A percentile compares a stretch with the other conserved stretches of the same genome.
Conservation (phyloP, 305 asterid genomes). For the Nicotiana rustica region DNA sequence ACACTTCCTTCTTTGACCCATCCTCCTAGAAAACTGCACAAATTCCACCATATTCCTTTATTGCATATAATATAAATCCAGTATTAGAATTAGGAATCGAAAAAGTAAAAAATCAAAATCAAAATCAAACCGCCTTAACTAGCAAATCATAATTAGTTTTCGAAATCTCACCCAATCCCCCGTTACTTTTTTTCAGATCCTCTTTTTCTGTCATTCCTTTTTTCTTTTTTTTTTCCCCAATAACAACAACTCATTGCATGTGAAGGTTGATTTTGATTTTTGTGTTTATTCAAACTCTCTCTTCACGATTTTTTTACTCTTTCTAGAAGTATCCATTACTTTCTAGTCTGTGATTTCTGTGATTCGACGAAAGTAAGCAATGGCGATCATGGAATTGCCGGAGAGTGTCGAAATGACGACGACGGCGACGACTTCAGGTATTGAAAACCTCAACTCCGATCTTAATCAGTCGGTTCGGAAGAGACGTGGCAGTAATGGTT, state of each 20-base stretch:
- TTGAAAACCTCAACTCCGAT: background rate
- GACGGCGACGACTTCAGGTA: background rate
- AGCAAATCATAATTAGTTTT: background rate
- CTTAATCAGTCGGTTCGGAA: background rate
- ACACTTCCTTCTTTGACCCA: background rate
- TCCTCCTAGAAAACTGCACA: background rate
- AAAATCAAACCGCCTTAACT: background rate
- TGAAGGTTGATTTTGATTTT: slow-evolving; percentile 12
- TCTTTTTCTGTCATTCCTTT: background rate
- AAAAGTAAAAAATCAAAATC: background rate
- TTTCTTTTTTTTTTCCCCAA: background rate
- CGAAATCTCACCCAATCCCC: background rate
- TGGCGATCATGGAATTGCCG: slow-evolving; percentile 22
- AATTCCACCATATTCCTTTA: background rate
- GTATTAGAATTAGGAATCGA: background rate
- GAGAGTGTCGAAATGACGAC: background rate
- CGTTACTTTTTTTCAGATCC: background rate
- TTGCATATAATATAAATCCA: background rate
- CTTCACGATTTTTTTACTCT: background rate
- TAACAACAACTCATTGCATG: background rate
- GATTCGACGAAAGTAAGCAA: background rate
- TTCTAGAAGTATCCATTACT: no score
- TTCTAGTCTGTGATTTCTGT: background rate
- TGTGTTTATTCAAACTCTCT: background rate
- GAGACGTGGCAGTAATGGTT: slow-evolving; percentile 16